Conservation (phyloP, 2,329 filamentous ascomycete species). For the Cadophora luteo-olivacea region DNA sequence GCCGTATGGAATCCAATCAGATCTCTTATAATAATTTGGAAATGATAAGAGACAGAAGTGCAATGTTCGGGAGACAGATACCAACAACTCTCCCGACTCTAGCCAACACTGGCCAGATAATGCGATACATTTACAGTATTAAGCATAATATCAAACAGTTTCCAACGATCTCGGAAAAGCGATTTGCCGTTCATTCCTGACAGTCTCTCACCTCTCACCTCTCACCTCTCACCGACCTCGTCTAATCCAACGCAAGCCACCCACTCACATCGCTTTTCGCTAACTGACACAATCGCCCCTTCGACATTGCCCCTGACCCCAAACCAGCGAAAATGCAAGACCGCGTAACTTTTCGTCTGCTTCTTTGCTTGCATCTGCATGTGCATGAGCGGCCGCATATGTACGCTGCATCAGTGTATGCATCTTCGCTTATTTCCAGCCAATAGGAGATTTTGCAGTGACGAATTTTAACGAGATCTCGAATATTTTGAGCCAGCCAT, state of each 20-base stretch:
- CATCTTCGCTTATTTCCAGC: constrained; percentile 30
- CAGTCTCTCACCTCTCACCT: too few species aligned
- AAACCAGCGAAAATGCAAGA: not conserved
- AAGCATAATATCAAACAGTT: not conserved
- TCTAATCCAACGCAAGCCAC: constrained; percentile 11
- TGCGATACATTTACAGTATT: not conserved
- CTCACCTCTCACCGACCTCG: not conserved
- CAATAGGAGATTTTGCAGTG: constrained; percentile 23
- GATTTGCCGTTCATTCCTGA: not conserved
- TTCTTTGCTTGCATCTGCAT: not conserved
- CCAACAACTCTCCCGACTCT: not conserved
- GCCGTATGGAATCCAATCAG: not conserved
- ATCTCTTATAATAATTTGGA: not conserved
- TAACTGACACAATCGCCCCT: constrained; percentile 26
- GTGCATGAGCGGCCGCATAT: constrained; percentile 12
- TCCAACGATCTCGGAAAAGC: not conserved
- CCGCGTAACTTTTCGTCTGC: not conserved
- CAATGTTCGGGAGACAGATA: not conserved
- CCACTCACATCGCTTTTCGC: constrained; percentile 20
- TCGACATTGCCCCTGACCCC: not conserved
- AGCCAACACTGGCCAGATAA: too few species aligned
- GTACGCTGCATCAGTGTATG: constrained; percentile 4
- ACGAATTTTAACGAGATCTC: not conserved
- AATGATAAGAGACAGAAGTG: not conserved
- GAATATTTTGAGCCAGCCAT: not conserved